Base-by-base conservation (phyloP, 768 basidiomycete species). In the Royoungia palumana region DNA sequence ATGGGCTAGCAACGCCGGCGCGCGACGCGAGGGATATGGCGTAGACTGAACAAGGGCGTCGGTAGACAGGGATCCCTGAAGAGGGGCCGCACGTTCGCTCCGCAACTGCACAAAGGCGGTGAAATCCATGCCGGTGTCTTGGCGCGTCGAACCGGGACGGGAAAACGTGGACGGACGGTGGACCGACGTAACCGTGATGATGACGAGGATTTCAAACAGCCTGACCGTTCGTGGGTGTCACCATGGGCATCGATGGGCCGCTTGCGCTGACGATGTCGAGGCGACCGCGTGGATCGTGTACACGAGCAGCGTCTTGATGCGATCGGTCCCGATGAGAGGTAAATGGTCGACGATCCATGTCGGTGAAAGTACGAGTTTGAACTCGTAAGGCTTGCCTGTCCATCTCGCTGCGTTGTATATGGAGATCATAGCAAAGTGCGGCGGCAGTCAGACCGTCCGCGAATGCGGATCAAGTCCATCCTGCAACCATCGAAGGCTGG, bases 11-110 rank as follows among this genome's bases (percentile, higher is more conserved):
- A 32, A 4, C n/a, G 21, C 10, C n/a, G 48, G 14, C 58, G 30
- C 17, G 60, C 58, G 47, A 59, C 34, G 58, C 50, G 12, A 52
- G 42, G n/a, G 58, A 60, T 37, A 60, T 37, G 1, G 54, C 58
- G 20, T 60, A 59, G 14, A 56, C 58, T 56, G 7, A 4, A 25
- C 17, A 22, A 4, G 21, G 28, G 11, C 34, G 25, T 24, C 8
- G 35, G 16, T 12, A 7, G 30, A 16, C 12, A 10, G 14, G 27
- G 24, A n/a, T n/a, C n/a, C n/a, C n/a, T n/a, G n/a, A 3, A 22
- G 34, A 2, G 2, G 5, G 19, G 13, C 46, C 55, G 41, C 34
- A 57, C 56, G 7, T 57, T 52, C 46, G 10, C 55, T 57, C 19
- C 57, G 50, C 13, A 52, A 55, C 21, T 57, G 56, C 6, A 56